phyloP scores from a whole-genome alignment of 176 grass and related monocot species.

The Aegilops sharonensis region DNA sequence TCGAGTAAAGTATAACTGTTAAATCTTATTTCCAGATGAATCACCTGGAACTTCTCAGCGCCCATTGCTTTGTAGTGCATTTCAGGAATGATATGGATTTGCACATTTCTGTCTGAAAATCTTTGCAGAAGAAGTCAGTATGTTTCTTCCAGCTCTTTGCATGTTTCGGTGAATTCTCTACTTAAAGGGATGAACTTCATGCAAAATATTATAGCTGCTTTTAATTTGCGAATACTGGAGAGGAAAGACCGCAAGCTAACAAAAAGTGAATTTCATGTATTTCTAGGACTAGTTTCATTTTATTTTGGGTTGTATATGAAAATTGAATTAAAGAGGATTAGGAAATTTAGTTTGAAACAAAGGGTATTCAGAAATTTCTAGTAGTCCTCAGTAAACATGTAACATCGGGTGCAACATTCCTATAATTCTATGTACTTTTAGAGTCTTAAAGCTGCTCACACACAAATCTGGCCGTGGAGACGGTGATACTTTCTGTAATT shows the following conservation, averaged over 20 bases:
- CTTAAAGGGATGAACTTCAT: neutral
- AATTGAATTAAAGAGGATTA: too few relatives aligned
- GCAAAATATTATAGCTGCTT: neutral
- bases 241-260: neutral
- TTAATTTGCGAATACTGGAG: neutral
- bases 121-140: neutral
- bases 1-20: neutral
- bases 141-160: conserved; percentile 11
- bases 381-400: neutral
- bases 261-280: neutral
- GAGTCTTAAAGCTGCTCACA: neutral
- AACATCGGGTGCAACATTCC: neutral
- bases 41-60: neutral
- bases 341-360: neutral
- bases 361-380: conserved; percentile 1
- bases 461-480: neutral
- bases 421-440: neutral
- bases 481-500: neutral
- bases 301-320: neutral
- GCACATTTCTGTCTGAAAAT: neutral
- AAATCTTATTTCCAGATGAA: conserved; percentile 7
- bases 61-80: neutral
- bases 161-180: neutral
- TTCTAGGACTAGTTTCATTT: neutral
- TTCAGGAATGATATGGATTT: neutral